These are phyloP conservation scores for Pelargonium myrrhifolium DNA, from an alignment of 441 rosid genomes.

Conservation along the genomic window DNA sequence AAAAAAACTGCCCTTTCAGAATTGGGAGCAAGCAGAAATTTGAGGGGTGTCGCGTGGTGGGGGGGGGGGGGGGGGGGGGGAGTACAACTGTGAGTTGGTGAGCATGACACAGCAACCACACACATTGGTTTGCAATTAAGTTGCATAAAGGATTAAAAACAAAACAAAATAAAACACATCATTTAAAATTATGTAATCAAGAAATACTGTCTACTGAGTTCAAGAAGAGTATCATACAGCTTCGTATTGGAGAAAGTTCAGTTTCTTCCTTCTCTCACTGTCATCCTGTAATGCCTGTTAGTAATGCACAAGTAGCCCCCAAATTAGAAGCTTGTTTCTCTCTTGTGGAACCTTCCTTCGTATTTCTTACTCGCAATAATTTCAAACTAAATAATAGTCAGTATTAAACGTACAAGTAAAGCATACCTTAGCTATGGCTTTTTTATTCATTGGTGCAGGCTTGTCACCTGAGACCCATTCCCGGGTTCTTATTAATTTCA, in stretches of 20 bases:
- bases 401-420: not conserved
- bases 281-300: slow-evolving; percentile 62
- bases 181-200: slow-evolving; percentile 19
- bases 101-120: not conserved
- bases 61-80: not conserved
- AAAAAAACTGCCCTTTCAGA: no score
- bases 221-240: slow-evolving; percentile 59
- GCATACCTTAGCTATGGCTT: slow-evolving; percentile 56
- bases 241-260: slow-evolving; percentile 77
- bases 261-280: slow-evolving; percentile 72
- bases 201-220: slow-evolving; percentile 22
- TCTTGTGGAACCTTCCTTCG: not conserved
- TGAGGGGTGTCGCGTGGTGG: no score
- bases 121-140: not conserved
- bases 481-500: slow-evolving; percentile 61
- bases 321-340: not conserved
- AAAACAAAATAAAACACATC: not conserved
- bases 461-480: slow-evolving; percentile 65
- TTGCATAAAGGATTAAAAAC: not conserved
- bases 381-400: not conserved
- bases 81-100: not conserved
- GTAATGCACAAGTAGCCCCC: slow-evolving; percentile 14
- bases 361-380: not conserved
- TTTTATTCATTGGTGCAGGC: slow-evolving; percentile 66
- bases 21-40: no score